Base-by-base conservation (phyloP, 306 rosid genomes). In the Coriaria nepalensis region DNA sequence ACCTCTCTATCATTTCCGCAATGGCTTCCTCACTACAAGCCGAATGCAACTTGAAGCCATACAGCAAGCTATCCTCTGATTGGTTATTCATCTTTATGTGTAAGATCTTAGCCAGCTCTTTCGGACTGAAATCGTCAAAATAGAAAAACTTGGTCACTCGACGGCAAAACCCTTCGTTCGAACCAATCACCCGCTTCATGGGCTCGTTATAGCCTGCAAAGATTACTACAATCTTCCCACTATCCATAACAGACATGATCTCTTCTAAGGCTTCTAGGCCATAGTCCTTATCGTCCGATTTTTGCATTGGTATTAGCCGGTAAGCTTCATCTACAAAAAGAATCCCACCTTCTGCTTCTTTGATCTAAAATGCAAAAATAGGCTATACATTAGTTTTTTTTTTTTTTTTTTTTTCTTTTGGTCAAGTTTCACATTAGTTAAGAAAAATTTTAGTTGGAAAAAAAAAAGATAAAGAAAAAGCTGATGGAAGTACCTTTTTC, bases 221-320 rank as follows among this genome's bases (percentile, higher is more conserved):
- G 69, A 92, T 86, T 48, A 92, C 94, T 7, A 79, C 93, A 33
- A 92, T 47, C 51, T 92, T 85, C 57, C 96, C 96, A 66, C 80
- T 68, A 72, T 92, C 98, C 98, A 92, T 92, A 53, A 92, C 86
- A 49, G 96, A 92, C 98, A 92, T 85, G 48, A 92, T 85, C 76
- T 92, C 98, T 78, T 92, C 98, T 55, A 92, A 57, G 49, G 98
- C 96, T 71, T 92, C 98, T 64, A 92, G 79, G 12, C 98, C 98
- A 0, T 79, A 92, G 77, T 92, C 98, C 68, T 85, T 82, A 53
- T 90, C 98, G 20, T 82, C 98, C 2, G 93, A 38, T 75, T 82
- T 92, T 66, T 92, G 98, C 96, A 78, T 75, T 4, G 98, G 98
- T 68, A 92, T 79, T 55, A 92, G 67, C 47, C 96, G 76, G 57